Evolutionary conservation across 2,329 filamentous ascomycete genomes (phyloP).

Genomic region (Botrytis aclada): DNA sequence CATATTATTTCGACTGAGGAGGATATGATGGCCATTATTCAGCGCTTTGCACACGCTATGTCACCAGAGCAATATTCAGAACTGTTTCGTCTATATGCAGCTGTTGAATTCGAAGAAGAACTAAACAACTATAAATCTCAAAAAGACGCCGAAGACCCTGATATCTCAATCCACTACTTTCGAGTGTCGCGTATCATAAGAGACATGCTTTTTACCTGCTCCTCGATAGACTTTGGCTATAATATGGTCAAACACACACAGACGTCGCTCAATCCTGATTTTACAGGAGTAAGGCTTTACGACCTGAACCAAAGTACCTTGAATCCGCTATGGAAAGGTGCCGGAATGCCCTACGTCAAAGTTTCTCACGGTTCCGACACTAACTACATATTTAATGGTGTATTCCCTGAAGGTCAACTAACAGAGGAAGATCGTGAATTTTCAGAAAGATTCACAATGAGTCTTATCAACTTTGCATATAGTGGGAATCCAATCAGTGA

Average conservation of each 20-base stretch:
- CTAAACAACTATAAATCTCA: neutral
- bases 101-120: slow-evolving; percentile 11
- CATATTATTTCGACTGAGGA: neutral
- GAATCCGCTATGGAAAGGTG: slow-evolving; percentile 7
- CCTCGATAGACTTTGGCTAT: slow-evolving; percentile 7
- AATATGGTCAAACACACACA: slow-evolving; percentile 14
- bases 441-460: too few species aligned
- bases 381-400: slow-evolving; percentile 23
- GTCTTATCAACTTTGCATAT: slow-evolving; percentile 6
- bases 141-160: neutral
- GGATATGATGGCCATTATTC: neutral
- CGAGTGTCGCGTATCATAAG: slow-evolving; percentile 3
- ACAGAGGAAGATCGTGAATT: neutral
- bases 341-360: slow-evolving; percentile 18
- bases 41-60: neutral
- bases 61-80: neutral
- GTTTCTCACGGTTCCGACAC: slow-evolving; percentile 21
- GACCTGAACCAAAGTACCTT: slow-evolving; percentile 16
- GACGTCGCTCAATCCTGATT: too few species aligned
- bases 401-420: slow-evolving; percentile 17
- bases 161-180: slow-evolving; percentile 12
- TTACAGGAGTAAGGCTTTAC: neutral
- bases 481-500: neutral
- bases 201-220: slow-evolving; percentile 9
- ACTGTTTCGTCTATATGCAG: neutral